Evolutionary conservation across 1,284 basidiomycete species (phyloP).

Genomic region (Trichosporon asahii): DNA sequence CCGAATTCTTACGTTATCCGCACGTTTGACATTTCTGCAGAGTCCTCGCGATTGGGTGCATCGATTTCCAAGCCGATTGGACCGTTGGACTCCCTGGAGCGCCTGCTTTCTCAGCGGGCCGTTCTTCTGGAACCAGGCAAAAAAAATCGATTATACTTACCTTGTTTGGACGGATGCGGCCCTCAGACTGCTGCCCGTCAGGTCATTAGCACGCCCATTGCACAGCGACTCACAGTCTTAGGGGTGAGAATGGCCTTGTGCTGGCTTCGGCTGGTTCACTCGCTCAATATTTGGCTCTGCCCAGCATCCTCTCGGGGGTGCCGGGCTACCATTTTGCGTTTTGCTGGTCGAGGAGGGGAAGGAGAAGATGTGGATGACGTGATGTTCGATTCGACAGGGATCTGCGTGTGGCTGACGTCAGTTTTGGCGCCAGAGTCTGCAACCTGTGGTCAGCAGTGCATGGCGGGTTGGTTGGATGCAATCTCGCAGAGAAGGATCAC

Average conservation of each 20-base stretch:
- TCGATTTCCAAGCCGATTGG: too few relatives aligned
- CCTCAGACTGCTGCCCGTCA: conserved; percentile 7
- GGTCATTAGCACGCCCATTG: conserved; percentile 8
- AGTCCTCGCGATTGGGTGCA: too few relatives aligned
- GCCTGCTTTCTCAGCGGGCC: neutral
- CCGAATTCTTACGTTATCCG: too few relatives aligned
- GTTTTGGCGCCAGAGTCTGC: too few relatives aligned
- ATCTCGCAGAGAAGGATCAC: too few relatives aligned
- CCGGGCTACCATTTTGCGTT: neutral
- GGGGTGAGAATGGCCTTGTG: conserved; percentile 7
- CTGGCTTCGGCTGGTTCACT: conserved; percentile 11
- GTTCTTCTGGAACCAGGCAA: too few relatives aligned
- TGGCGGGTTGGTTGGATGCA: too few relatives aligned
- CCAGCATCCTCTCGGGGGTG: conserved; percentile 8
- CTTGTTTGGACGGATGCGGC: conserved; percentile 6
- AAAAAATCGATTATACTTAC: conserved; percentile 9
- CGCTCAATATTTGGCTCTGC: conserved; percentile 10
- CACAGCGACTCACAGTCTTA: conserved; percentile 9
- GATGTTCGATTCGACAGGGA: too few relatives aligned
- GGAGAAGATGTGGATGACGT: too few relatives aligned
- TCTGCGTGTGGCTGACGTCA: too few relatives aligned
- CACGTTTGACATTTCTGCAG: too few relatives aligned
- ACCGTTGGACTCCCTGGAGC: neutral
- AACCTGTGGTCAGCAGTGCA: too few relatives aligned
- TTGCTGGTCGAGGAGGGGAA: neutral